phyloP scores from a whole-genome alignment of 108 stramenopile species.

The Heterococcus sp. region DNA sequence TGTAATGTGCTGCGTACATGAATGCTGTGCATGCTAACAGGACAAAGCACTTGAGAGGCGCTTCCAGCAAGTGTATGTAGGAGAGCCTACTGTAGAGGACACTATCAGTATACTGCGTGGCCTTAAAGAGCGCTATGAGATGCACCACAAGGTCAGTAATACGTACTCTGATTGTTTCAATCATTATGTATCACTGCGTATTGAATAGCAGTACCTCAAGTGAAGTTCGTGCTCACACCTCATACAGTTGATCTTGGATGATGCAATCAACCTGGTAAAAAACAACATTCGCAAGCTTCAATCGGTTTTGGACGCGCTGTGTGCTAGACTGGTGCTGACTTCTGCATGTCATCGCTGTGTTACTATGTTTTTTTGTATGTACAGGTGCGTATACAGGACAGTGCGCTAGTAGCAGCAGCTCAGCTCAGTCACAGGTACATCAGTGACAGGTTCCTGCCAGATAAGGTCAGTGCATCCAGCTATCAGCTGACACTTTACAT shows the following conservation, averaged over 20 bases:
- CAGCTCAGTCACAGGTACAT: slow-evolving; percentile 89
- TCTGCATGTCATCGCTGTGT: no score
- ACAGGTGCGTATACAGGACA: slow-evolving; percentile 76
- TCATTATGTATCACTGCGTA: background rate
- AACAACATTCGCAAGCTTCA: no score
- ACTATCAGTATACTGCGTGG: slow-evolving; percentile 91
- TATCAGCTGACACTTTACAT: no score
- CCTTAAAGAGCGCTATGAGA: slow-evolving; percentile 84
- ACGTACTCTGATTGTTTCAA: background rate
- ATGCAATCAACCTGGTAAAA: no score
- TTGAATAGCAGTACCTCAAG: background rate
- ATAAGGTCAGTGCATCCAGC: no score
- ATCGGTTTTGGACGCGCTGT: no score
- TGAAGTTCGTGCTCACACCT: no score
- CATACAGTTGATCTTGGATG: no score
- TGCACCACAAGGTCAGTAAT: slow-evolving; percentile 20
- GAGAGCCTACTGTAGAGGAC: slow-evolving; percentile 85
- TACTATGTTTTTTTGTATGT: slow-evolving; percentile 67
- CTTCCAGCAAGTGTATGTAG: slow-evolving; percentile 86
- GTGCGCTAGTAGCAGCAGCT: slow-evolving; percentile 86
- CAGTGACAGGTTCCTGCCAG: slow-evolving; percentile 83
- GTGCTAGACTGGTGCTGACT: no score
- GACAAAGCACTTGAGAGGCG: slow-evolving; percentile 93
- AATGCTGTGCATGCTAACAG: slow-evolving; percentile 87
- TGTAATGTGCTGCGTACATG: no score